Evolutionary conservation across 495 filamentous ascomycete species (phyloP).

Genomic region (Bacidia gigantensis): DNA sequence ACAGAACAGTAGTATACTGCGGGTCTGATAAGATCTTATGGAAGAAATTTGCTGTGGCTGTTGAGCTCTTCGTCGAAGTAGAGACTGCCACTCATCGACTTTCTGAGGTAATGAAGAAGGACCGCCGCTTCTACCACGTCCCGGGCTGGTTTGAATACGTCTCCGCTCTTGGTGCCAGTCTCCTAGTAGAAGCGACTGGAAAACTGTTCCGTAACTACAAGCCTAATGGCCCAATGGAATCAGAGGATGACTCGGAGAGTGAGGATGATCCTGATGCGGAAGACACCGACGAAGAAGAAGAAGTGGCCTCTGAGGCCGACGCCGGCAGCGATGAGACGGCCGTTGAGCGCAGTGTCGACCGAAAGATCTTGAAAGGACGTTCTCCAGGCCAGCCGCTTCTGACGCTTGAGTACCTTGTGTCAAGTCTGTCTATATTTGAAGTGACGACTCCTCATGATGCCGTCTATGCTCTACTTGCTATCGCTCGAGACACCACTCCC

Average conservation of each 20-base stretch:
- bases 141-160: slow-evolving; percentile 14
- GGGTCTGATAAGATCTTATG: slow-evolving; percentile 3
- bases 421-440: slow-evolving; percentile 18
- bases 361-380: not conserved
- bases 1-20: slow-evolving; percentile 2
- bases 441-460: slow-evolving; percentile 17
- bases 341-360: not conserved
- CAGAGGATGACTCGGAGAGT: not conserved
- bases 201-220: slow-evolving; percentile 16
- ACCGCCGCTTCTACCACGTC: slow-evolving; percentile 4
- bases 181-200: slow-evolving; percentile 14
- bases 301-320: not conserved
- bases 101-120: slow-evolving; percentile 7
- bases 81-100: slow-evolving; percentile 2
- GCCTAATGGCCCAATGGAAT: not conserved
- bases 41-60: slow-evolving; percentile 5
- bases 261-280: not conserved
- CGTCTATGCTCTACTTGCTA: slow-evolving; percentile 18
- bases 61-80: slow-evolving; percentile 7
- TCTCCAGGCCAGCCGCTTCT: slow-evolving; percentile 6
- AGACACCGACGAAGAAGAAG: not conserved
- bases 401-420: slow-evolving; percentile 20
- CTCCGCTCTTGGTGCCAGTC: slow-evolving; percentile 10
- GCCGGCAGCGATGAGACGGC: not conserved
- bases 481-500: slow-evolving; percentile 14